Evolutionary conservation across 768 basidiomycete genomes (phyloP), one percentile per base, ranked within the genome.

Genomic region (Boletellus sp.): DNA sequence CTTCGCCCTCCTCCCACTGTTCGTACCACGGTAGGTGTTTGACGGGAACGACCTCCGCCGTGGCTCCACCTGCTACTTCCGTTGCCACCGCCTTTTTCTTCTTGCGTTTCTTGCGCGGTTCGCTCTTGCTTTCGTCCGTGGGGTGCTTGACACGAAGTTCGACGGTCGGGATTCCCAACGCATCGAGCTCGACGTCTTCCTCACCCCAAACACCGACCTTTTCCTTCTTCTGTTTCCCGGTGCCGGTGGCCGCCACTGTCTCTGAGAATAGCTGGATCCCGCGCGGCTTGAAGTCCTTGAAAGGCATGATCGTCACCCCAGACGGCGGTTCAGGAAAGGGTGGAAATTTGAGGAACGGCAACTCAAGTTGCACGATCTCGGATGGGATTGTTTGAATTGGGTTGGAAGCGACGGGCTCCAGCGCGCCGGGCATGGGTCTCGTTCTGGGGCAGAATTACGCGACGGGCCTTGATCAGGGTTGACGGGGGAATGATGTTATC

Each of bases 1-100:
- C 65, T 62, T 89, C 86, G 3, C 69, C 72, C 36, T 84, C 79
- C 43, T 77, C 78, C 88, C 88, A 90, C n/a, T 79, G 70, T 51
- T 87, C 80, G 70, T 77, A 86, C 87, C 87, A 90, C 36, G 71
- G 70, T 16, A 59, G 46, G 45, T 63, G 66, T 28, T 64, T 66
- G 40, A 52, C 50, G 2, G 61, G 59, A 16, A 54, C 48, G 12
- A 32, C 58, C 17, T 57, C 57, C 5, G 38, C 37, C 9, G 40
- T 56, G 48, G 60, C 47, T 4, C 7, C 28, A 8, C 7, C 28
- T 28, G 28, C 28, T 4, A 10, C 11, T 28, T 6, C 28, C 11
- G 7, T 28, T 10, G 28, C 28, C 28, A 10, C 3, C 28, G 57
- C 54, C 32, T 65, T 65, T 44, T 66, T 71, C 50, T 62, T 71